phyloP scores from a whole-genome alignment of 176 grass and related monocot species.

The Eragrostis nindensis region DNA sequence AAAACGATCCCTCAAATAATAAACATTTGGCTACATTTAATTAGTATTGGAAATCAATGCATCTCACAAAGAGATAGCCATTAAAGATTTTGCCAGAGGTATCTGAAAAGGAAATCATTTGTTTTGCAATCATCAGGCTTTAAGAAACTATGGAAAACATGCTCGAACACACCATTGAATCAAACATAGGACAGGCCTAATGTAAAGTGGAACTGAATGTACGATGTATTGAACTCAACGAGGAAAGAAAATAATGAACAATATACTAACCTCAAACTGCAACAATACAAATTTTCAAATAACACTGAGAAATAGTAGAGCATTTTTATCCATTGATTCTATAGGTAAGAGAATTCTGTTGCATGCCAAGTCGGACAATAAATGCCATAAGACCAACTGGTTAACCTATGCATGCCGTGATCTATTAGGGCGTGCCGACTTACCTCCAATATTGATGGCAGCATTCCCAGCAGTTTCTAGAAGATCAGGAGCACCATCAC shows the following conservation, averaged over 20 bases:
- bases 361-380: slow-evolving; percentile 22
- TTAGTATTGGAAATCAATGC: slow-evolving; percentile 1
- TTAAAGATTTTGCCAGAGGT: slow-evolving; percentile 6
- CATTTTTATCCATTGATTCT: background rate
- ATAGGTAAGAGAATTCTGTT: slow-evolving; percentile 9
- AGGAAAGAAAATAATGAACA: slow-evolving; percentile 18
- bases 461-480: slow-evolving; percentile 82
- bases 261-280: background rate
- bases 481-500: slow-evolving; percentile 84
- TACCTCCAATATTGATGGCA: slow-evolving; percentile 94
- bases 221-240: background rate
- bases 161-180: background rate
- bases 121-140: background rate
- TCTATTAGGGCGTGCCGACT: slow-evolving; percentile 45
- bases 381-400: background rate
- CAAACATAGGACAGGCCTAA: too few species aligned
- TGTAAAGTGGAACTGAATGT: background rate
- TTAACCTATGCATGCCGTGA: slow-evolving; percentile 21
- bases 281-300: background rate
- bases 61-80: slow-evolving; percentile 8
- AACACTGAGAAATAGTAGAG: background rate
- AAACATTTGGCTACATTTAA: background rate
- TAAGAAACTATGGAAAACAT: background rate
- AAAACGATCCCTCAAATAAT: too few species aligned
- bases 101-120: background rate